Evolutionary conservation across 768 basidiomycete species (phyloP), one percentile per base, ranked within the genome.

Genomic region (Lactarius indigo): DNA sequence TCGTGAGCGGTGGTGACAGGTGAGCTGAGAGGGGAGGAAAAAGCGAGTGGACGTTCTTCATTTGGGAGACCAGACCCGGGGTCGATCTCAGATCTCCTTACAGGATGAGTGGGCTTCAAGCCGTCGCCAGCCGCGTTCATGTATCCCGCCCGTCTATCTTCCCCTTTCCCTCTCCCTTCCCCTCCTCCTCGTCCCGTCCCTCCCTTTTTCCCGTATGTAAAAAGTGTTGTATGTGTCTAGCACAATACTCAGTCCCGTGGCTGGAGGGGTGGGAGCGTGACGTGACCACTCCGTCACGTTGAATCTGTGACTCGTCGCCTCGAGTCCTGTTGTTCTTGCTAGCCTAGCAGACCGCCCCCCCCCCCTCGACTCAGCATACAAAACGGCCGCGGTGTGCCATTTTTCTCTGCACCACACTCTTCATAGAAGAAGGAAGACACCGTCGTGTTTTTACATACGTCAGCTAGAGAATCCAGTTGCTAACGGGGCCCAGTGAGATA

Each of bases 31-130:
- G 68, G 64, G 50, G 64, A 66, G 65, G 59, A 66, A 66, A 66
- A 68, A 66, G 68, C 64, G 59, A 61, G 59, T 63, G 65, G 60
- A 61, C 65, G 68, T 58, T 61, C 68, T 69, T 69, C 68, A 69
- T 69, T 69, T 69, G 68, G 68, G 60, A 58, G 68, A 69, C 65
- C 60, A 68, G 68, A 55, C 68, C 68, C 66, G 66, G 68, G 68
- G 68, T 58, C 65, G 68, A 69, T 69, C 68, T 69, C 31, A 69
- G 68, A 69, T 69, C 68, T 68, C 65, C 68, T 69, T 69, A 68
- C 68, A 69, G 68, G 68, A 69, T 69, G 68, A 68, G 65, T 69
- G 65, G 59, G 65, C 68, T 69, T 68, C 65, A 69, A 67, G 60
- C 65, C 65, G 68, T 69, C 68, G 68, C 68, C 65, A 69, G 68